These are phyloP conservation scores for Zea mays DNA, from an alignment of 176 grass and related monocot genomes.

Conservation along the genomic window Zm-B73-REFERENCE-NAM-5.0 NC_050104.1:102748501-102749000, in stretches of 20 bases:
- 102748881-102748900: neutral
- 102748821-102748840: neutral
- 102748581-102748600: neutral
- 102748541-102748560: constrained; percentile 26
- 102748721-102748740: neutral
- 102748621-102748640: neutral
- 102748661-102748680: neutral
- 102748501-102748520: constrained; percentile 22
- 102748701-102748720: neutral
- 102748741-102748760: neutral
- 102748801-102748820: constrained; percentile 26
- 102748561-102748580: constrained; percentile 11
- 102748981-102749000: neutral
- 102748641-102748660: neutral
- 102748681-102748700: neutral
- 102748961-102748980: neutral
- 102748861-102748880: neutral
- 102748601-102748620: constrained; percentile 18
- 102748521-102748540: neutral
- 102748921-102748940: neutral
- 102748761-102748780: neutral
- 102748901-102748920: neutral
- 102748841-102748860: neutral
- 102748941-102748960: neutral
- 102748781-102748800: neutral